These are phyloP conservation scores for Hypoxylon subgilvum DNA, from an alignment of 495 filamentous ascomycete species.

Conservation along the genomic window DNA sequence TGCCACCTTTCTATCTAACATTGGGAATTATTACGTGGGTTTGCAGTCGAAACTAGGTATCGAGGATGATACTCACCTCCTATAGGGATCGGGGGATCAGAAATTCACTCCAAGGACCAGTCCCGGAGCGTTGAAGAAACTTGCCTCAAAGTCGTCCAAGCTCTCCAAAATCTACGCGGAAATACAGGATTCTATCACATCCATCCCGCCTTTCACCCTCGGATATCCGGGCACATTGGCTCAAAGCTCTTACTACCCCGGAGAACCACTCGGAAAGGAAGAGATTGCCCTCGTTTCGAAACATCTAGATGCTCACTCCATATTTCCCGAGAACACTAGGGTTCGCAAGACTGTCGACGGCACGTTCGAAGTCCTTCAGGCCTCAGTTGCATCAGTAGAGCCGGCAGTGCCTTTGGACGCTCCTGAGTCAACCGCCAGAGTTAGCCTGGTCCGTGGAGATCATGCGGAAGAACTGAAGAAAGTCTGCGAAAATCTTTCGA, in stretches of 20 bases:
- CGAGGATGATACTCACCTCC: slow-evolving; percentile 1
- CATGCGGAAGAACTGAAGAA: no score
- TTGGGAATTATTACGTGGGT: slow-evolving; percentile 47
- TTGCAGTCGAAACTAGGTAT: background rate
- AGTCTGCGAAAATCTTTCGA: no score
- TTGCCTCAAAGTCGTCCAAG: slow-evolving; percentile 9
- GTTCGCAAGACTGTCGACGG: slow-evolving; percentile 15
- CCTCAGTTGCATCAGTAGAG: background rate
- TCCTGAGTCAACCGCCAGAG: no score
- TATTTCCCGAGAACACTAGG: slow-evolving; percentile 32
- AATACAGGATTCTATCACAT: slow-evolving; percentile 5
- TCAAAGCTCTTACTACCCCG: slow-evolving; percentile 38
- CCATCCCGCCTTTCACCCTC: slow-evolving; percentile 28
- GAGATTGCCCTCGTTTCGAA: slow-evolving; percentile 20
- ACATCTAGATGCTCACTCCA: slow-evolving; percentile 6
- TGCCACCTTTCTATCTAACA: slow-evolving; percentile 44
- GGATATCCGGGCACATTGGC: slow-evolving; percentile 39
- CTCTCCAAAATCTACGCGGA: slow-evolving; percentile 13
- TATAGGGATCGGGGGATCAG: slow-evolving; percentile 36
- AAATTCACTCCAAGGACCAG: slow-evolving; percentile 8
- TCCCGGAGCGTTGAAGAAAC: background rate
- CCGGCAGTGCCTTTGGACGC: background rate
- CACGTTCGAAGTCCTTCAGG: slow-evolving; percentile 22
- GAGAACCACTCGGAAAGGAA: no score
- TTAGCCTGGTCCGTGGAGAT: no score